Percentiles rank a stretch among this genome's conserved stretches.
Evolutionary conservation across 345 rosid genomes (phyloP).

Genomic region (Triadica sebifera): DNA sequence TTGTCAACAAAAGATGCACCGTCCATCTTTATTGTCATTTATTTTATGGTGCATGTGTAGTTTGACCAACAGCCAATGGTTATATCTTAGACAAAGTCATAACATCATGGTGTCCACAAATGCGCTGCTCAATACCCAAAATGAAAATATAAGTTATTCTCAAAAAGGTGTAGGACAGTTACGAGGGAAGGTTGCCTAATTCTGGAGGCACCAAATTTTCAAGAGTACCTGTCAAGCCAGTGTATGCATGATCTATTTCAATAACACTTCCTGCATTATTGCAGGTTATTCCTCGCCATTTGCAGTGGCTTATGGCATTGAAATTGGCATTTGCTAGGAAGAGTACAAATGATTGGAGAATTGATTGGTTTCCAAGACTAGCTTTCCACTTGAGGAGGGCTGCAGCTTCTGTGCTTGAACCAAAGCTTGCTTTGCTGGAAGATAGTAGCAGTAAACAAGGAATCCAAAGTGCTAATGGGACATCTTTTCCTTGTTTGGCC

Average conservation of each 20-base stretch:
- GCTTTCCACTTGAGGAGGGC: conserved; percentile 25
- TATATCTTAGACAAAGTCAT: too few species aligned
- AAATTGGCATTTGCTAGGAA: background rate
- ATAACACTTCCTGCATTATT: conserved; percentile 12
- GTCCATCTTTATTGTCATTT: too few species aligned
- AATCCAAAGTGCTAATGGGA: background rate
- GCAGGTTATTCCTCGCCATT: conserved; percentile 17
- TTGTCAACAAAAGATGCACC: too few species aligned
- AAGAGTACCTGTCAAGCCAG: conserved; percentile 27
- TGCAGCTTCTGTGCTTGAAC: conserved; percentile 12
- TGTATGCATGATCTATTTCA: conserved; percentile 19
- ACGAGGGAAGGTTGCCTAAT: conserved; percentile 26
- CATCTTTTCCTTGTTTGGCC: background rate
- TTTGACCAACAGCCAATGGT: too few species aligned
- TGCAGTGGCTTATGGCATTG: conserved; percentile 6
- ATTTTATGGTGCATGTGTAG: too few species aligned
- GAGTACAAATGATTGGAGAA: conserved; percentile 17
- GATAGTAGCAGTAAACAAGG: background rate
- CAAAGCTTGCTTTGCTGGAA: background rate
- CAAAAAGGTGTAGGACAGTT: conserved; percentile 7
- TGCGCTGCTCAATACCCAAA: too few species aligned
- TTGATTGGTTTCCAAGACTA: conserved; percentile 4
- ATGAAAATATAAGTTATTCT: too few species aligned
- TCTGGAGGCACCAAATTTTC: conserved; percentile 22
- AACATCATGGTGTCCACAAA: too few species aligned